These are phyloP conservation scores for Aureobasidium pullulans DNA, from an alignment of 2,329 filamentous ascomycete genomes.

Conservation along the genomic window DNA sequence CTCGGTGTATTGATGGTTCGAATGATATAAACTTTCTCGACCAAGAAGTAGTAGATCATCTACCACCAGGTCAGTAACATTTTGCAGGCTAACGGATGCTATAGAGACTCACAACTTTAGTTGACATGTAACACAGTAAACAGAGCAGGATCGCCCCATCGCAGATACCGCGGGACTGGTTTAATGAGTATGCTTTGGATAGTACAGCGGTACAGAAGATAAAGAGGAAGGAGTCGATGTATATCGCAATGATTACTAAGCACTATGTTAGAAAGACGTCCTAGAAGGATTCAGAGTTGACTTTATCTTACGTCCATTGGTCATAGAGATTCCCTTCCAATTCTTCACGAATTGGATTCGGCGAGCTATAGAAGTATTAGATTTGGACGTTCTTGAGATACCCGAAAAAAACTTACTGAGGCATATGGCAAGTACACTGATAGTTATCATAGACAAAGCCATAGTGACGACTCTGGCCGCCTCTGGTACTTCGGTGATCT, in stretches of 20 bases:
- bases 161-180: slow-evolving; percentile 37
- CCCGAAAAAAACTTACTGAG: slow-evolving; percentile 4
- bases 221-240: slow-evolving; percentile 54
- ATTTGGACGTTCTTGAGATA: background rate
- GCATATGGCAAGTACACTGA: slow-evolving; percentile 20
- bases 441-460: slow-evolving; percentile 21
- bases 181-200: slow-evolving; percentile 51
- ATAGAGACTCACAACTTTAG: slow-evolving; percentile 42
- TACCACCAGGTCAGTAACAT: background rate
- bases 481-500: background rate
- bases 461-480: slow-evolving; percentile 20
- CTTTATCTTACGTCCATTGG: slow-evolving; percentile 9
- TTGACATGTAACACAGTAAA: slow-evolving; percentile 45
- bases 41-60: slow-evolving; percentile 58
- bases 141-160: too few species aligned
- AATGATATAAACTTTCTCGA: slow-evolving; percentile 59
- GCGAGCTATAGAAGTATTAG: slow-evolving; percentile 14
- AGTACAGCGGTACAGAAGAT: slow-evolving; percentile 51
- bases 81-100: background rate
- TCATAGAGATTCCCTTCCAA: slow-evolving; percentile 22
- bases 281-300: slow-evolving; percentile 15
- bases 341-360: slow-evolving; percentile 21
- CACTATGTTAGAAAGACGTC: background rate
- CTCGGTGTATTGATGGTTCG: slow-evolving; percentile 45
- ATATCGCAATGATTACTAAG: slow-evolving; percentile 53